Base-by-base conservation (phyloP, 1,284 basidiomycete genomes). In the Cystobasidiaceae sp. region DNA sequence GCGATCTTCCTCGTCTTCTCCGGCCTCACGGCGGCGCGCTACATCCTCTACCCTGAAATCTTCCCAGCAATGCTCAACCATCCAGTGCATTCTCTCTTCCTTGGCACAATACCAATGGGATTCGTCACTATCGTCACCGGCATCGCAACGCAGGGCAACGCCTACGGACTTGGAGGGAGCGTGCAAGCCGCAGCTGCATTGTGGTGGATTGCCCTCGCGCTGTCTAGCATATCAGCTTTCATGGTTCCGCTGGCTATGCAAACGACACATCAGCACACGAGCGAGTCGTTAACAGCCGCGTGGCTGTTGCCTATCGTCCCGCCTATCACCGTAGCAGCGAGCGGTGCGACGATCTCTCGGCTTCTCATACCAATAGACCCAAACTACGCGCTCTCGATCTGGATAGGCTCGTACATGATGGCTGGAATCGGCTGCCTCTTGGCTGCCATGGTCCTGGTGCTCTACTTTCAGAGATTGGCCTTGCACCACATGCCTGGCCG, bases 221-320 rank as follows among this genome's bases (percentile, higher is more conserved):
- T 67, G 28, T 48, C 59, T 4, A 39, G 55, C 27, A 25, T 59
- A 39, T 56, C 68, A 28, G 59, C 46, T 17, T 52, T 45, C 44
- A n/a, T 60, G 19, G 45, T 60, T 25, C 57, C 66, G 30, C 30
- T 60, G 54, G 44, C 67, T 28, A 72, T 73, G 70, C 69, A 70
- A 51, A 74, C 70, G 2, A 43, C 57, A n/a, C 72, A 73, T 45
- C 66, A 61, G 13, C 69, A 73, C 46, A 62, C 62, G 1, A 33
- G 64, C 15, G 73, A 73, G 27, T 66, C 67, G 6, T 58, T 74
- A 39, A 74, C 72, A 0, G 73, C 73, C 2, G 69, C 71, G 1
- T 74, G 73, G 73, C 60, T 74, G 3, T 65, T 74, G 1, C 73
- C 73, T 23, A 67, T 73, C 63, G 72, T 74, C 1, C 73, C 73